Evolutionary conservation across 306 rosid genomes (phyloP), one percentile per base, ranked within the genome.

Genomic region (Phaseolus lunatus): DNA sequence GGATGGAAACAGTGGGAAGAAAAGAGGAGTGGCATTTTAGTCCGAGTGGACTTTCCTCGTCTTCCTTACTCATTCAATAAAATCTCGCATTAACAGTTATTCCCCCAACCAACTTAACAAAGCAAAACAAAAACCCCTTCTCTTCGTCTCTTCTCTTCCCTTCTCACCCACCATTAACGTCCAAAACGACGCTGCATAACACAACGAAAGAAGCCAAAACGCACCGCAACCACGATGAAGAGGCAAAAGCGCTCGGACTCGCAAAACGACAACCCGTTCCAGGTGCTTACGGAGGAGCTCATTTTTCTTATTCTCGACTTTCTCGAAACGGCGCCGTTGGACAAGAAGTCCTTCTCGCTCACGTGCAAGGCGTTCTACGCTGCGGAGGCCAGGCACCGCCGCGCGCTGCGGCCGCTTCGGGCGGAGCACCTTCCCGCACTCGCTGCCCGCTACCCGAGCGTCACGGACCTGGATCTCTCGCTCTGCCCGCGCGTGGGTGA

Each of bases 361-460:
- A 37, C 39, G 19, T 62, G 67, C 23, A 79, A 63, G 29, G 41
- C 24, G 58, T 63, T 79, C 84, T 59, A 88, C 81, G 57, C 86
- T 63, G 43, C 78, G 15, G 99, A 95, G 82, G 81, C 94, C 33
- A 85, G 82, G 37, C 99, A 95, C 85, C 92, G 99, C 53, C 84
- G 88, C 58, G 53, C 68, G 31, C 84, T 95, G 13, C 85, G 79
- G 69, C 97, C 97, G 4, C 81, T 88, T 3, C 96, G 97, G 72
- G 65, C 90, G 26, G 91, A 91, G 22, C 86, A 78, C 58, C 83
- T 94, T 64, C 88, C 92, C 4, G 22, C 78, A 2, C 31, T 89
- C 9, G 82, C 89, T 9, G 62, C 72, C 2, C 86, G 99, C 16
- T 95, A 88, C 83, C 77, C 89, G 0, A 44, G 47, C 14, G 79